Conservation (phyloP, 1,139 yeast species). For the Blastobotrys capitulatus region DNA sequence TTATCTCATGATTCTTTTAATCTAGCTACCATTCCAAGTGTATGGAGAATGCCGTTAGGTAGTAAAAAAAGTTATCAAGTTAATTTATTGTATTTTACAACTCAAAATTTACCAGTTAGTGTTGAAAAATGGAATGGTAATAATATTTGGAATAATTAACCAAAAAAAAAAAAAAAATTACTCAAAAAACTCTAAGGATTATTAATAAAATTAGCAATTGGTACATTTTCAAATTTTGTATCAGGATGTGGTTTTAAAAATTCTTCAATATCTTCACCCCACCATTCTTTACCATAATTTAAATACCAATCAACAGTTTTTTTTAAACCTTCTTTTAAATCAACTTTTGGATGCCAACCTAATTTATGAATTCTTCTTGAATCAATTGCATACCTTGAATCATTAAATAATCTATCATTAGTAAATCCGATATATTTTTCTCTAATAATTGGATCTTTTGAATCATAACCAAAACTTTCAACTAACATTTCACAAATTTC, state of each 20-base stretch:
- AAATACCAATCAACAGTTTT: constrained; percentile 36
- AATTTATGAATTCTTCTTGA: constrained; percentile 35
- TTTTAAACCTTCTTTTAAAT: constrained; percentile 37
- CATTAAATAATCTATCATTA: constrained; percentile 49
- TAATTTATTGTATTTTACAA: neutral
- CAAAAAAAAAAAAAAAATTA: neutral
- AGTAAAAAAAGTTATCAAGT: neutral
- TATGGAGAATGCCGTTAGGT: constrained; percentile 2
- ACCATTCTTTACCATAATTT: constrained; percentile 28
- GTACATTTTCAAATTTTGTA: constrained; percentile 10
- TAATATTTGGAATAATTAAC: neutral
- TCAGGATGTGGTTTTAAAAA: constrained; percentile 28
- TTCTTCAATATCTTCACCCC: constrained; percentile 27
- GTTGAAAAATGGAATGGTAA: neutral
- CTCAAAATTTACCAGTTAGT: neutral
- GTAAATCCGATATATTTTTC: constrained; percentile 33
- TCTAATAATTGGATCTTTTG: constrained; percentile 14
- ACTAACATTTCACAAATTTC: constrained; percentile 31
- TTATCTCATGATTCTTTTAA: neutral
- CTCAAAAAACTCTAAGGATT: neutral
- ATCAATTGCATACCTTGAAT: constrained; percentile 43
- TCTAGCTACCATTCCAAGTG: neutral
- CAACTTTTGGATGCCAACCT: constrained; percentile 46
- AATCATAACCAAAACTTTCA: constrained; percentile 26
- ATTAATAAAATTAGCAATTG: neutral